Evolutionary conservation across 768 basidiomycete species (phyloP).

Genomic region (Auricularia heimuer): DNA sequence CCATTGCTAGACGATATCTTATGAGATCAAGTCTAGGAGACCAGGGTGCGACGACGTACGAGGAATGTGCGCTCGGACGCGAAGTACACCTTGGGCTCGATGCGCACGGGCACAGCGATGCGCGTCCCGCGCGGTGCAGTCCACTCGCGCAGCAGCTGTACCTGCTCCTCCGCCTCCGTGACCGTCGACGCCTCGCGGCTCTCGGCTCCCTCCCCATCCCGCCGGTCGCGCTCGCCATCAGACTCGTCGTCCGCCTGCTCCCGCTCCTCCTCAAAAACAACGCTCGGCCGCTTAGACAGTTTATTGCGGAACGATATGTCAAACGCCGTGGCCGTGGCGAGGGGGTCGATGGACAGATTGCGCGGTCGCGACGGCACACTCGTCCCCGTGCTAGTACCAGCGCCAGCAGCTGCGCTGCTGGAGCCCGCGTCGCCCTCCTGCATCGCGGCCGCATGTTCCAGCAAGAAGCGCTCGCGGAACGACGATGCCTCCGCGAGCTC

Average conservation of each 20-base stretch:
- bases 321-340: slow-evolving; percentile 74
- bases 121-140: slow-evolving; percentile 76
- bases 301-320: slow-evolving; percentile 75
- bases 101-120: slow-evolving; percentile 87
- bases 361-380: slow-evolving; percentile 10
- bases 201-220: slow-evolving; percentile 23
- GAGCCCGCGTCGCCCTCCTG: slow-evolving; percentile 9
- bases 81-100: slow-evolving; percentile 98
- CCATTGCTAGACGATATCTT: slow-evolving; percentile 58
- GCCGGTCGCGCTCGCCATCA: slow-evolving; percentile 22
- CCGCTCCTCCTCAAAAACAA: slow-evolving; percentile 14
- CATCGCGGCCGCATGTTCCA: slow-evolving; percentile 50
- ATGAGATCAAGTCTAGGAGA: neutral
- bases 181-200: slow-evolving; percentile 17
- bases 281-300: slow-evolving; percentile 31
- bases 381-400: slow-evolving; percentile 5
- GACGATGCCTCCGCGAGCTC: slow-evolving; percentile 80
- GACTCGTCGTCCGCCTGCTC: neutral
- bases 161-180: slow-evolving; percentile 17
- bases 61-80: slow-evolving; percentile 91
- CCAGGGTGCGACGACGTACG: slow-evolving; percentile 37
- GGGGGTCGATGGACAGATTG: slow-evolving; percentile 67
- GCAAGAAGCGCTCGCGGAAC: slow-evolving; percentile 46
- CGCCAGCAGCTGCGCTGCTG: slow-evolving; percentile 7
- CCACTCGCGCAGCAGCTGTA: slow-evolving; percentile 49